Base-by-base conservation (phyloP, 78 protist genomes). In the Isochrysis galbana region DNA sequence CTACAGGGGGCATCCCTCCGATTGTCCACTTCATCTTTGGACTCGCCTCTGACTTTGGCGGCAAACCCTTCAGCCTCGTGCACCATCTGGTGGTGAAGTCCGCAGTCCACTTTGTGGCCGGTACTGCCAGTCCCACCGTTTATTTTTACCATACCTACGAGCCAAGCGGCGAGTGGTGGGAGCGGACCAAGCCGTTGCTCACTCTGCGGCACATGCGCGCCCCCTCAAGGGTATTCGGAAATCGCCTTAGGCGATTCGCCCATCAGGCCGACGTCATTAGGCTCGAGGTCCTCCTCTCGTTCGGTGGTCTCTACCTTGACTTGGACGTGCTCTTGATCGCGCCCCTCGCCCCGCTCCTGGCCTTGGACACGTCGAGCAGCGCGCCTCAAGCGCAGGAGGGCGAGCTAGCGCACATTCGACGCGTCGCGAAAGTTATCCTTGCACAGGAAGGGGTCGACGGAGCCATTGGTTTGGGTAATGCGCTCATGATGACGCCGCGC, bases 231-330 rank as follows among this genome's bases (percentile, higher is more conserved):
- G n/a, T 77, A 1, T 39, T 39, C 47, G 84, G 84, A 2, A 17
- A 17, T 5, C 44, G 34, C 47, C 34, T 77, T 19, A 41, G 84
- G n/a, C 4, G 42, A 34, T n/a, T 91, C 21, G 84, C 78, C 17
- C 93, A 80, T 41, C 47, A 48, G 38, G 88, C 93, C 19, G 92
- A 90, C 46, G 54, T 90, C 4, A 38, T 90, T 4, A 84, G 92
- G 17, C 87, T 90, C 29, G 84, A 74, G 86, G 48, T 48, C 7
- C 47, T 90, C 51, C 69, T 51, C 7, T 44, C 51, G 25, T 7
- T 55, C 48, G 93, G 90, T 0, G 93, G 93, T 29, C n/a, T 91
- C 54, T 91, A 91, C 93, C 47, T 91, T 32, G 93, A 91, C 41
- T 17, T 91, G 38, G 93, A 91, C 93, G 89, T 91, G 44, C 26